phyloP scores from a whole-genome alignment of 768 basidiomycete species.

The Russula emetica region DNA sequence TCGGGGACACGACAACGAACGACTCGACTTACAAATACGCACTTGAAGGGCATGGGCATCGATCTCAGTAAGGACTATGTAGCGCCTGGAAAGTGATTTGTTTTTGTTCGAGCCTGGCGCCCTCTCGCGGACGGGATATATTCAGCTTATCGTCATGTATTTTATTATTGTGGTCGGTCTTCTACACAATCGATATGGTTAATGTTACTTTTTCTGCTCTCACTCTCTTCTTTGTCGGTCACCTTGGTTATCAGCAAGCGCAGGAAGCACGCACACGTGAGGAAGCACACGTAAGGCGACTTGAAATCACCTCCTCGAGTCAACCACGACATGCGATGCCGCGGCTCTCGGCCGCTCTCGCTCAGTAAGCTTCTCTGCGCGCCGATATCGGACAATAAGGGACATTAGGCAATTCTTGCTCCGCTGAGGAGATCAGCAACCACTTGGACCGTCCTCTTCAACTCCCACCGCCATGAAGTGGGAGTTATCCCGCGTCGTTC shows the following conservation, averaged over 20 bases:
- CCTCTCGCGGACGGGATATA: not conserved
- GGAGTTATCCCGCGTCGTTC: not conserved
- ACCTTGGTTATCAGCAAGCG: no score
- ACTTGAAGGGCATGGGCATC: slow-evolving; percentile 73
- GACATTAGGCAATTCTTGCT: not conserved
- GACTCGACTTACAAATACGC: slow-evolving; percentile 82
- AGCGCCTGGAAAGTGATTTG: slow-evolving; percentile 31
- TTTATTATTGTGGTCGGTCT: not conserved
- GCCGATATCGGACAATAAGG: no score
- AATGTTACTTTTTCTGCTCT: no score
- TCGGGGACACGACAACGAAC: slow-evolving; percentile 68
- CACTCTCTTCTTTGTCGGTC: no score
- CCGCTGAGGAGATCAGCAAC: no score
- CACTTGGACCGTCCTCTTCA: not conserved
- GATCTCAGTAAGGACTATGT: slow-evolving; percentile 76
- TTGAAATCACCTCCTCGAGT: no score
- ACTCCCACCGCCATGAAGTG: slow-evolving; percentile 2
- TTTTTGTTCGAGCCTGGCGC: not conserved
- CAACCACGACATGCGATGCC: no score
- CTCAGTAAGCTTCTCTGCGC: not conserved
- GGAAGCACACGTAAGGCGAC: no score
- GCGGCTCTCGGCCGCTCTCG: no score
- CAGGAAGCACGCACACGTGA: no score
- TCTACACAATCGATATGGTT: not conserved
- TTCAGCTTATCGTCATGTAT: not conserved